A percentile compares a stretch with the other conserved stretches of the same genome.
Conservation (phyloP, 495 filamentous ascomycete genomes). For the Aspergillus carlsbadensis region DNA sequence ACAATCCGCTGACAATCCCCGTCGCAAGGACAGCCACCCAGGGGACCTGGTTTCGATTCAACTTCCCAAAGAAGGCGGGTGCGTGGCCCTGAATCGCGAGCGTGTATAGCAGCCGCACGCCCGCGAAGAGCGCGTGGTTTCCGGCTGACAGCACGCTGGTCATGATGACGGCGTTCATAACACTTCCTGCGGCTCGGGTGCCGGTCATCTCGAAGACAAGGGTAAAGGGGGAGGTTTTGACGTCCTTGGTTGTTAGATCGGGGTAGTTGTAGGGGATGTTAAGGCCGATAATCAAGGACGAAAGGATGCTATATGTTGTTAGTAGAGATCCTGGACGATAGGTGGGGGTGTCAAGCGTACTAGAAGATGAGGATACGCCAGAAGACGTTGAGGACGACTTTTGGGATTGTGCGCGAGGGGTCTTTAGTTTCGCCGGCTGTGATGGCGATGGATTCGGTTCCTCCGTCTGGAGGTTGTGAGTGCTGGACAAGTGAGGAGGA, state of each 20-base stretch:
- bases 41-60: conserved; percentile 57
- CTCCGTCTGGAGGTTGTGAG: conserved; percentile 38
- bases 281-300: conserved; percentile 48
- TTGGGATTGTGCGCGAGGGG: conserved; percentile 46
- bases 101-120: conserved; percentile 50
- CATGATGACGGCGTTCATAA: conserved; percentile 58
- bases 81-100: conserved; percentile 49
- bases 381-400: conserved; percentile 52
- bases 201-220: conserved; percentile 53
- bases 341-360: background rate
- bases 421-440: conserved; percentile 55
- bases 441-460: conserved; percentile 57
- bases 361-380: conserved; percentile 56
- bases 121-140: conserved; percentile 56
- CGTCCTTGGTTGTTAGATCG: conserved; percentile 36
- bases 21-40: conserved; percentile 60
- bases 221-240: conserved; percentile 51
- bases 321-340: background rate
- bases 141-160: conserved; percentile 53
- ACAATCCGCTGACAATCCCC: conserved; percentile 53
- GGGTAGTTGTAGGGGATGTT: conserved; percentile 55
- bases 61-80: conserved; percentile 43
- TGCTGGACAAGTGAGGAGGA: background rate
- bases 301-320: conserved; percentile 31
- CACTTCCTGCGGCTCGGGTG: conserved; percentile 47